phyloP scores from a whole-genome alignment of 371 early-diverging fungal species.

The Circinella umbellata region DNA sequence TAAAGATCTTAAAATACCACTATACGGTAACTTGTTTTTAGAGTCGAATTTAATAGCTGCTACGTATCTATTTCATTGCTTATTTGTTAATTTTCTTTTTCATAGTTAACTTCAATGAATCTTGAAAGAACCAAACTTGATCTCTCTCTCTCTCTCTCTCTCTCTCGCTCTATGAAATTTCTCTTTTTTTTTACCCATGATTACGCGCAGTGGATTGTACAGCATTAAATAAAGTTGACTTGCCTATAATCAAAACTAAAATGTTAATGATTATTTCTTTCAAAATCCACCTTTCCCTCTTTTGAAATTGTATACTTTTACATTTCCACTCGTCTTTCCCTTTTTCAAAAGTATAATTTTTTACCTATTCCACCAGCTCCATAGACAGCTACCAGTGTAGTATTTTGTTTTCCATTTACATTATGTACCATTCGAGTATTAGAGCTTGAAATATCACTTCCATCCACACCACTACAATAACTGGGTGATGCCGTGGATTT shows the following conservation, averaged over 20 bases:
- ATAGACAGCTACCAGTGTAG: conserved; percentile 30
- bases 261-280: no score
- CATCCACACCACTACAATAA: conserved; percentile 35
- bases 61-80: conserved; percentile 36
- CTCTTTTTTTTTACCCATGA: conserved; percentile 34
- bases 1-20: conserved; percentile 41
- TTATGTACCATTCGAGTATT: conserved; percentile 17
- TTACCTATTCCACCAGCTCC: conserved; percentile 43
- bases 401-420: conserved; percentile 10
- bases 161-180: neutral
- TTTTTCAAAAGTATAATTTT: neutral
- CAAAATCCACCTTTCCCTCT: neutral
- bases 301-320: neutral
- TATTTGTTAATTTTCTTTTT: no score
- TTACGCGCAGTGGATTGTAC: conserved; percentile 42
- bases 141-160: neutral
- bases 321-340: neutral
- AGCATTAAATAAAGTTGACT: conserved; percentile 45
- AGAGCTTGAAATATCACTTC: conserved; percentile 33
- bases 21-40: conserved; percentile 42
- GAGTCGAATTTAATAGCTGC: conserved; percentile 45
- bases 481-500: conserved; percentile 34
- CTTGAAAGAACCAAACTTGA: neutral
- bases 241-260: conserved; percentile 23
- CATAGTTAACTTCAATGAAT: no score